Base-by-base conservation (phyloP, 2,329 filamentous ascomycete species). In the Lasiodiplodia hormozganensis region DNA sequence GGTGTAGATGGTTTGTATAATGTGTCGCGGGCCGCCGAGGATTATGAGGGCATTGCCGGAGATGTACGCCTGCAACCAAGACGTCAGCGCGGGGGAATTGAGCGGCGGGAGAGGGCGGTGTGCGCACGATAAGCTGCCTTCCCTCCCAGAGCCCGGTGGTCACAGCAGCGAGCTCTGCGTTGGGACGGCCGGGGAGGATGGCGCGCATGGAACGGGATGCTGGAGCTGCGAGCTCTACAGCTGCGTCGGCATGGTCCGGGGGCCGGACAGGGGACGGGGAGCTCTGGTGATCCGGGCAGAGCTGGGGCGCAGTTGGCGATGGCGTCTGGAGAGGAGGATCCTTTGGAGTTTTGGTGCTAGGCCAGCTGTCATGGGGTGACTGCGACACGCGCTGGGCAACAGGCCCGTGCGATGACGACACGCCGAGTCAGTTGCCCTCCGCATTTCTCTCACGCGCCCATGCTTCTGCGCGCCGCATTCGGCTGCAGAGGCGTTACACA, bases 1-100 rank as follows among this genome's bases (percentile, higher is more conserved):
- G 75, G 96, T 90, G 82, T 97, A 97, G 73, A 97, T 91, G 4
- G 94, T 97, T 80, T 99, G 96, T 40, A 97, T 81, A 71, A 97
- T 87, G 87, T 70, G 90, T 85, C 65, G 92, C 87, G 62, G 89
- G 51, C 67, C 67, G 57, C 47, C 66, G 73, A 98, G 89, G 74
- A 99, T 90, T 65, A 96, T 89, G 72, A 98, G 88, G 70, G 93
- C 93, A 80, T 91, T 92, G 75, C 95, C 95, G 70, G 92, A 96
- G 72, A 97, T 91, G 81, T 98, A 99, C 64, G 89, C 88, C 93
- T 96, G 70, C 65, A 56, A 53, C 58, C 62, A 69, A 36, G 68
- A 69, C 34, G 34, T 65, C 54, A 68, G 65, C 51, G 36, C 57
- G 47, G 53, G 25, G 43, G 66, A 11, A 69, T 21, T 54, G 28